Evolutionary conservation across 2,329 filamentous ascomycete species (phyloP).

Genomic region (Diaporthe humulicola): DNA sequence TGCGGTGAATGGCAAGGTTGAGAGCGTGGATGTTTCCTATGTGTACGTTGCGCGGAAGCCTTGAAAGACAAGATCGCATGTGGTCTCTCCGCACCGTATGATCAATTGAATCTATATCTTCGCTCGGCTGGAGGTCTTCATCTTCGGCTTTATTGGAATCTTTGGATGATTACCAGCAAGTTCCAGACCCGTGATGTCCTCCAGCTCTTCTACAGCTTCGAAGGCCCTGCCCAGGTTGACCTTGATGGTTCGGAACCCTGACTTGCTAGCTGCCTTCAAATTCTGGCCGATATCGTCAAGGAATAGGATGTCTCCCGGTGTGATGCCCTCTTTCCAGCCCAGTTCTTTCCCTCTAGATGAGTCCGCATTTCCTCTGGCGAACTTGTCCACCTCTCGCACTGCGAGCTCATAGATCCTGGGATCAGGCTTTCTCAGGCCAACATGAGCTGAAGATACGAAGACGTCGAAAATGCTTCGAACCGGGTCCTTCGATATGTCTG

Average conservation of each 20-base stretch:
- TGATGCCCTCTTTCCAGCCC: slow-evolving; percentile 66
- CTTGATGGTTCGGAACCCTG: slow-evolving; percentile 87
- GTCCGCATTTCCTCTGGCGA: slow-evolving; percentile 65
- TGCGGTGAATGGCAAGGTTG: slow-evolving; percentile 48
- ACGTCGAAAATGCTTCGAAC: slow-evolving; percentile 83
- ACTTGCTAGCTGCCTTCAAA: slow-evolving; percentile 80
- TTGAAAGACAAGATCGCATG: background rate
- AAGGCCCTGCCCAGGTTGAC: slow-evolving; percentile 83
- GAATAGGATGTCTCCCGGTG: slow-evolving; percentile 81
- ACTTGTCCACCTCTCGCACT: slow-evolving; percentile 74
- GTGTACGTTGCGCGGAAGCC: slow-evolving; percentile 47
- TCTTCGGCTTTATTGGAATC: slow-evolving; percentile 58
- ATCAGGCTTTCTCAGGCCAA: slow-evolving; percentile 90
- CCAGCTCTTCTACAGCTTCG: slow-evolving; percentile 86
- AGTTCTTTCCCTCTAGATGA: slow-evolving; percentile 53
- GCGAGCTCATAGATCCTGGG: slow-evolving; percentile 84
- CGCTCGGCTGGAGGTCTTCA: slow-evolving; percentile 49
- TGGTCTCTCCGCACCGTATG: background rate
- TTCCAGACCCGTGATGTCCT: slow-evolving; percentile 77
- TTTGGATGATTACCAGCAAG: slow-evolving; percentile 69
- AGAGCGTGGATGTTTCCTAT: slow-evolving; percentile 48
- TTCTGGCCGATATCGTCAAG: slow-evolving; percentile 97
- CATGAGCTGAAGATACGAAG: slow-evolving; percentile 88
- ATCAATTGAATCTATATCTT: slow-evolving; percentile 55
- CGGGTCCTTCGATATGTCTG: slow-evolving; percentile 66